These are phyloP conservation scores for Hydnomerulius pinastri DNA, from an alignment of 768 basidiomycete genomes.

Conservation along the genomic window DNA sequence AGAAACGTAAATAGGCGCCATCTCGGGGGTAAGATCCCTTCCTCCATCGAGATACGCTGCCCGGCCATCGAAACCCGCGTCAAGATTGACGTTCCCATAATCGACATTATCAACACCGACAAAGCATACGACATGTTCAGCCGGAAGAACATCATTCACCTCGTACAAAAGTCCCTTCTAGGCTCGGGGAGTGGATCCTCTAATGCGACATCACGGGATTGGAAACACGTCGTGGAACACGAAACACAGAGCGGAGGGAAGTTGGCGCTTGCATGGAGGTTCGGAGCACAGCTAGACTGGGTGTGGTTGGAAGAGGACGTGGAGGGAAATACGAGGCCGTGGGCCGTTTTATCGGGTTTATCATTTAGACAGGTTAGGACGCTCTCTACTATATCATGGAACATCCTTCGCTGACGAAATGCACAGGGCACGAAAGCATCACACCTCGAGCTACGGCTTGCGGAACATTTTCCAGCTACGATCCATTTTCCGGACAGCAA, in stretches of 20 bases:
- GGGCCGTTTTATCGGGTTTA: constrained; percentile 77
- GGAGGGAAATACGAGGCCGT: constrained; percentile 59
- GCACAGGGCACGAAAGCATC: constrained; percentile 43
- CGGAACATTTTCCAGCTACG: constrained; percentile 61
- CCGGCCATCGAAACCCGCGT: constrained; percentile 69
- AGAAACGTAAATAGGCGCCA: constrained; percentile 50
- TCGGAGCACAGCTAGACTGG: constrained; percentile 81
- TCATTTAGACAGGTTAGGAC: constrained; percentile 66
- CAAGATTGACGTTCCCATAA: constrained; percentile 64
- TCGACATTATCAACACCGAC: constrained; percentile 39
- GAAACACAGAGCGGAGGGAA: constrained; percentile 54
- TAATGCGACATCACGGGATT: constrained; percentile 42
- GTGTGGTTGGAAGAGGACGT: constrained; percentile 73
- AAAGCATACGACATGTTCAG: constrained; percentile 54
- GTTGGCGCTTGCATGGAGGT: constrained; percentile 79
- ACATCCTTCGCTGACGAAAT: too few relatives aligned
- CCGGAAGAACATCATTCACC: constrained; percentile 59
- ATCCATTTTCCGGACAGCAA: constrained; percentile 43
- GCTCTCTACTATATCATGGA: too few relatives aligned
- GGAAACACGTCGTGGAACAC: constrained; percentile 59
- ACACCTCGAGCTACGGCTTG: constrained; percentile 73
- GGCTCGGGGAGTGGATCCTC: constrained; percentile 35
- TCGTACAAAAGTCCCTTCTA: constrained; percentile 58
- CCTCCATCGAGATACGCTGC: constrained; percentile 66
- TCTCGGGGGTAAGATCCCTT: constrained; percentile 72